phyloP scores from a whole-genome alignment of 2,329 filamentous ascomycete genomes.

The Pestalotiopsis sp. region DNA sequence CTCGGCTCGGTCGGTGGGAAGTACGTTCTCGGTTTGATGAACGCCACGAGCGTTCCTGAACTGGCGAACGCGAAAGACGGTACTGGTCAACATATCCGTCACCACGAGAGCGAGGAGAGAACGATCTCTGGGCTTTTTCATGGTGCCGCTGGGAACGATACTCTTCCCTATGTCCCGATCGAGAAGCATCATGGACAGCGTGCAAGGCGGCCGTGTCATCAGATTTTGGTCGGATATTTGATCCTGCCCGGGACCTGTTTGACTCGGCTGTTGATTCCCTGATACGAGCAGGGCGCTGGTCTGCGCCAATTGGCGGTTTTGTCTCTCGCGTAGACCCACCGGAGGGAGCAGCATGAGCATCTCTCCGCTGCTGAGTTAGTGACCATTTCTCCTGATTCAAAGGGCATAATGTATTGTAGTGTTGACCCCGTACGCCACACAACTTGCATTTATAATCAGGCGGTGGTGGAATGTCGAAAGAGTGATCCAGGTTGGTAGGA shows the following conservation, averaged over 20 bases:
- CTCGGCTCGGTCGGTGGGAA: neutral
- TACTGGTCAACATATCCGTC: neutral
- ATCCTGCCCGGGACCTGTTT: too few species aligned
- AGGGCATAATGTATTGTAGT: constrained; percentile 40
- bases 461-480: constrained; percentile 34
- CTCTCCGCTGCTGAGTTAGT: constrained; percentile 34
- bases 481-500: constrained; percentile 44
- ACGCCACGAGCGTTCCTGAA: neutral
- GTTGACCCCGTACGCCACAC: constrained; percentile 35
- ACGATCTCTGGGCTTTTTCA: neutral
- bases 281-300: neutral
- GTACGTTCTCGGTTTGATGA: neutral
- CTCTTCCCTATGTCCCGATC: neutral
- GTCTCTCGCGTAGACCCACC: neutral
- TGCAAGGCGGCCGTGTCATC: too few species aligned
- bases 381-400: constrained; percentile 33
- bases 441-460: constrained; percentile 35
- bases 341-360: constrained; percentile 10
- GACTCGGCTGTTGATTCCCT: neutral
- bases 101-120: neutral
- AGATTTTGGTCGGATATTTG: too few species aligned
- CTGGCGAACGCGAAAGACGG: neutral
- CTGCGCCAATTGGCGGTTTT: neutral
- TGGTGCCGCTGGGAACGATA: neutral
- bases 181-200: neutral